Evolutionary conservation across 805 yeast genomes (phyloP).

Genomic region (Schizosaccharomyces lindneri): DNA sequence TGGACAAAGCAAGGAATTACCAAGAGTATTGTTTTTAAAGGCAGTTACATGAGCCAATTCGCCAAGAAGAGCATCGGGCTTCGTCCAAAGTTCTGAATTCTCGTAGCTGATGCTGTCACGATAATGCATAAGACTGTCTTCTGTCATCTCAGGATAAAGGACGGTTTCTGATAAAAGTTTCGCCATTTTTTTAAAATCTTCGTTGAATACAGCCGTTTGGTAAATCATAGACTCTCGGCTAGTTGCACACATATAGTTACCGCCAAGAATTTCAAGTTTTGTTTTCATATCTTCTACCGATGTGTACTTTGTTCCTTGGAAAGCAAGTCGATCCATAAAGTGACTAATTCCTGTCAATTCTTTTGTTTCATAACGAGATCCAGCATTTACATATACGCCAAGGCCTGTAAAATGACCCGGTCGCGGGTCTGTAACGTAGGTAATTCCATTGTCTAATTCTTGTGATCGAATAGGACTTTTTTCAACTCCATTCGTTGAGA

Average conservation of each 20-base stretch:
- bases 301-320: constrained; percentile 8
- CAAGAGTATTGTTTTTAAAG: constrained; percentile 44
- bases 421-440: constrained; percentile 26
- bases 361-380: constrained; percentile 56
- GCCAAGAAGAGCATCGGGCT: constrained; percentile 66
- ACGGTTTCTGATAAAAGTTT: constrained; percentile 56
- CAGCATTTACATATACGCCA: constrained; percentile 76
- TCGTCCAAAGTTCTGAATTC: constrained; percentile 53
- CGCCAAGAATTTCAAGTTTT: constrained; percentile 58
- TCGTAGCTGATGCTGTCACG: constrained; percentile 55
- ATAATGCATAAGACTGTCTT: constrained; percentile 51
- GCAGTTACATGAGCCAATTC: constrained; percentile 79
- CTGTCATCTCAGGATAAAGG: constrained; percentile 38
- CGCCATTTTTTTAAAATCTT: constrained; percentile 59
- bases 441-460: neutral
- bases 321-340: constrained; percentile 64
- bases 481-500: neutral
- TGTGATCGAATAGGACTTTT: neutral
- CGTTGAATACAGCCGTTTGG: constrained; percentile 82
- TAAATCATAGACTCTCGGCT: constrained; percentile 79
- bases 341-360: constrained; percentile 53
- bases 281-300: constrained; percentile 36
- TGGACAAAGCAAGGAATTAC: constrained; percentile 69
- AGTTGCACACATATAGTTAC: constrained; percentile 79
- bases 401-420: constrained; percentile 82